These are phyloP conservation scores for Solanum paucissectum DNA, from an alignment of 257 asterid species.

Conservation along the genomic window DNA sequence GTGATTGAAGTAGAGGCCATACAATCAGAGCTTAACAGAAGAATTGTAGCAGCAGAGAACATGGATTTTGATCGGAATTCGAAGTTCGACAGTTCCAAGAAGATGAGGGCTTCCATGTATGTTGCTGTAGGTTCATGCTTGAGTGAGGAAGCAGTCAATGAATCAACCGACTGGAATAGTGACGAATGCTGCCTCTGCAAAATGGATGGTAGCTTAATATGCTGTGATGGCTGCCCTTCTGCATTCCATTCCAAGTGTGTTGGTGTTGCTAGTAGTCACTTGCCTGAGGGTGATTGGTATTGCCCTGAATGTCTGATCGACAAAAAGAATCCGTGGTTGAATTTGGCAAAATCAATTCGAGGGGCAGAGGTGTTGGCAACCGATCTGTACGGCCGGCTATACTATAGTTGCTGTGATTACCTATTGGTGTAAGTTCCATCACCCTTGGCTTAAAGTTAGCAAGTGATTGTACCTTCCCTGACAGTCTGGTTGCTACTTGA, in stretches of 20 bases:
- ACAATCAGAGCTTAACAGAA: conserved; percentile 61
- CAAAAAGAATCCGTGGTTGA: conserved; percentile 58
- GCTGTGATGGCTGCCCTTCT: conserved; percentile 99
- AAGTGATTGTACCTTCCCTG: background rate
- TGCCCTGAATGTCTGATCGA: conserved; percentile 88
- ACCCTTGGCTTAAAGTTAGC: background rate
- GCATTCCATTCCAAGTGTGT: conserved; percentile 94
- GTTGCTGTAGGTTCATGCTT: conserved; percentile 49
- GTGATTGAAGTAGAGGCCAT: conserved; percentile 66
- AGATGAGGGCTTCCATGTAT: conserved; percentile 40
- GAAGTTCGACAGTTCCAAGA: conserved; percentile 39
- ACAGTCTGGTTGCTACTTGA: background rate
- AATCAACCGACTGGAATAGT: conserved; percentile 56
- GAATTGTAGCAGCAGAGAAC: conserved; percentile 44
- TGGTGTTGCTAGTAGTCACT: conserved; percentile 64
- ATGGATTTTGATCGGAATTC: conserved; percentile 35
- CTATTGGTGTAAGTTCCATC: conserved; percentile 77
- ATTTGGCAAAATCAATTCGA: conserved; percentile 49
- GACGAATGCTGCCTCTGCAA: conserved; percentile 96
- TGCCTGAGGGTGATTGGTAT: conserved; percentile 99
- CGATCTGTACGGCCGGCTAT: conserved; percentile 72
- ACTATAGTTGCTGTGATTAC: conserved; percentile 74
- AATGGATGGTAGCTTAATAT: conserved; percentile 90
- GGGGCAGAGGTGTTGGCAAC: conserved; percentile 72
- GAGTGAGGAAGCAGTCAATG: conserved; percentile 50